Evolutionary conservation across 73 alveolate species (phyloP).

Genomic region (Paramecium sexaurelia): DNA sequence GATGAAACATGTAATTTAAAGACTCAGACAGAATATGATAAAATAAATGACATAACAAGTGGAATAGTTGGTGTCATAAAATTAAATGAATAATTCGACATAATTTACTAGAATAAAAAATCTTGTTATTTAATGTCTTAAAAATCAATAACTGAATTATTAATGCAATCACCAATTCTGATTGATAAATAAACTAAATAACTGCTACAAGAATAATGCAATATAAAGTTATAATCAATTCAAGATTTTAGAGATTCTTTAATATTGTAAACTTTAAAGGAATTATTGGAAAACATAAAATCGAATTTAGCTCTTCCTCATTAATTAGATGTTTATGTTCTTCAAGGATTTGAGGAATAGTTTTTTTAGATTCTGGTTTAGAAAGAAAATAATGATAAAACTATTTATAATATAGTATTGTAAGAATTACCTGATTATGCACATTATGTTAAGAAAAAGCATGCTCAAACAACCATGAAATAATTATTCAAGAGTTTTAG

Average conservation of each 20-base stretch:
- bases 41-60: neutral
- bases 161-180: neutral
- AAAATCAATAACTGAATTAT: neutral
- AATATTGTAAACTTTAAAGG: neutral
- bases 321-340: neutral
- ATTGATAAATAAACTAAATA: neutral
- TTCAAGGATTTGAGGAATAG: neutral
- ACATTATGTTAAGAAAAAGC: neutral
- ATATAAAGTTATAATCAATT: neutral
- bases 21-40: neutral
- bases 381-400: neutral
- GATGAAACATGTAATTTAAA: neutral
- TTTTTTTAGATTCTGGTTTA: neutral
- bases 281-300: neutral
- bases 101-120: neutral
- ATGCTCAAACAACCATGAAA: neutral
- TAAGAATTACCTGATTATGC: slow-evolving; percentile 19
- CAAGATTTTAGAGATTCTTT: neutral
- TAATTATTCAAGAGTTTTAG: slow-evolving; percentile 4
- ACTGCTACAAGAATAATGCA: neutral
- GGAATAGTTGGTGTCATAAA: neutral
- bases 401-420: neutral
- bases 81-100: neutral
- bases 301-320: neutral
- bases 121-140: neutral